Base-by-base conservation (phyloP, 2,329 filamentous ascomycete species). In the Colletotrichum tropicicola region DNA sequence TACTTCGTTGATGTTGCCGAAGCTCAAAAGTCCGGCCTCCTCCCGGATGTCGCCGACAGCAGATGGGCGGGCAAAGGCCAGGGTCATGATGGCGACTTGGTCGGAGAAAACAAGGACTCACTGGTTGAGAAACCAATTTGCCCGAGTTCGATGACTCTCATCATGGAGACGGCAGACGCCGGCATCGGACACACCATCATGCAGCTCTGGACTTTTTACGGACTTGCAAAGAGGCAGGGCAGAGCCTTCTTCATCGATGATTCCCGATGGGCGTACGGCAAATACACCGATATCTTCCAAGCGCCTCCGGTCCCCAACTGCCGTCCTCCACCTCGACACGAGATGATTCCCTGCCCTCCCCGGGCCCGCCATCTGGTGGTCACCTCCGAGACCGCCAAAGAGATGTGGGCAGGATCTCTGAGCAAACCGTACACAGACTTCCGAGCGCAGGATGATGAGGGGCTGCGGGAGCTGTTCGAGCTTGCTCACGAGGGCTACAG, bases 171-270 rank as follows among this genome's bases (percentile, higher is more conserved):
- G 7, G 78, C 85, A 4, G 89, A 95, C 71, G 92, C 92, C 2
- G 93, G 93, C 3, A 82, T 97, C 9, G 93, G 93, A 6, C 89
- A 88, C 68, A 89, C 91, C 2, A 77, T 97, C 64, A 89, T 97
- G 85, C 86, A 90, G 72, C 74, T 97, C 59, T 97, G 93, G 93
- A 91, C 91, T 71, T 90, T 92, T 25, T 97, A 96, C 73, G 92
- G 92, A 4, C 79, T 97, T 57, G 92, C 93, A 2, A 83, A 90
- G 73, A 86, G 89, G 64, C 91, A 97, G 74, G 87, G 87, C 13
- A 84, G 93, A 23, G 83, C 88, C 1, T 97, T 97, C 77, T 97
- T 97, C 79, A 83, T 97, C 67, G 92, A 97, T 71, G 93, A 97
- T 77, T 88, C 91, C 6, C 85, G 90, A 69, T 97, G 94, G 90